Conservation (phyloP, 495 filamentous ascomycete genomes). For the Neurospora sp. region DNA sequence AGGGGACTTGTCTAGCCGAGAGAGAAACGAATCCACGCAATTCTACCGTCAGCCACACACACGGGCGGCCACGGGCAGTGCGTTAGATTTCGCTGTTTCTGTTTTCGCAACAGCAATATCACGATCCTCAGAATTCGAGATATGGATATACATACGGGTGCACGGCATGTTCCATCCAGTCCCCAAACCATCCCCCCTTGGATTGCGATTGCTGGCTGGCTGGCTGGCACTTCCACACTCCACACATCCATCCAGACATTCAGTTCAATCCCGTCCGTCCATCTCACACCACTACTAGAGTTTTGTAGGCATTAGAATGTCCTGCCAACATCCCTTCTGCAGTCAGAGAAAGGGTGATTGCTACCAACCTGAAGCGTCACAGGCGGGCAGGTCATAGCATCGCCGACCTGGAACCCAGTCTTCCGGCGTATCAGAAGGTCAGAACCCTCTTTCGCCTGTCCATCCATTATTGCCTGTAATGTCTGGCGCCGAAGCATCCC, state of each 20-base stretch:
- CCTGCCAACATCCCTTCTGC: background rate
- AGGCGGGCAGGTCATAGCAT: background rate
- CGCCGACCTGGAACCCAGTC: background rate
- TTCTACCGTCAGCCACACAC: constrained; percentile 15
- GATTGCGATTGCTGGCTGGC: background rate
- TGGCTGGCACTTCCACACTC: background rate
- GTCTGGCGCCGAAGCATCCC: background rate
- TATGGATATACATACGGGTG: background rate
- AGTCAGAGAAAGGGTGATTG: background rate
- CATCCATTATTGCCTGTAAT: background rate
- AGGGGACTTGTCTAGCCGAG: constrained; percentile 15
- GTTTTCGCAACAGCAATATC: background rate
- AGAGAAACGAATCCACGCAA: constrained; percentile 20
- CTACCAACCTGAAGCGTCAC: background rate
- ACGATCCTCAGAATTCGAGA: background rate
- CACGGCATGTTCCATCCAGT: background rate
- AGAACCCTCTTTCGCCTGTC: background rate
- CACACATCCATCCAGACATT: background rate
- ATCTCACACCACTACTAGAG: background rate
- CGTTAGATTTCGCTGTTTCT: background rate
- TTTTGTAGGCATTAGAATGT: background rate
- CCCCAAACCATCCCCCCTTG: background rate
- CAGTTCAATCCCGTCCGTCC: background rate
- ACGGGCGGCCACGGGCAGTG: background rate
- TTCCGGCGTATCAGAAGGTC: background rate